Evolutionary conservation across 2,329 filamentous ascomycete genomes (phyloP).

Genomic region (Furcasterigmium sp.): DNA sequence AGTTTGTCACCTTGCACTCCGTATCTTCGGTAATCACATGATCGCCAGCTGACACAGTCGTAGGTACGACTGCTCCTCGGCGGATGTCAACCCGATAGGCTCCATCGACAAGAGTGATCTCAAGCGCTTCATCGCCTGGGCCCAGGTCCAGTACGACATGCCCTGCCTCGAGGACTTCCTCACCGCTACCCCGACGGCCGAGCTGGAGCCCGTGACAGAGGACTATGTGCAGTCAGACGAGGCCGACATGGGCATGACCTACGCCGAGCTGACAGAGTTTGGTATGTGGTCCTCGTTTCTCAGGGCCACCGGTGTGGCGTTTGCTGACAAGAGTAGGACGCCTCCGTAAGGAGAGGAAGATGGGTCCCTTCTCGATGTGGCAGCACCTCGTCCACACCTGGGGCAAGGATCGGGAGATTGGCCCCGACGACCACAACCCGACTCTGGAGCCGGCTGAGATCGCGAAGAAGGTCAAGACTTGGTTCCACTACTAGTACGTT

Average conservation of each 20-base stretch:
- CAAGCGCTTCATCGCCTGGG: constrained; percentile 67
- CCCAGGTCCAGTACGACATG: constrained; percentile 51
- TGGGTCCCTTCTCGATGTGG: constrained; percentile 43
- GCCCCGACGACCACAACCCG: constrained; percentile 20
- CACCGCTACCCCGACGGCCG: constrained; percentile 55
- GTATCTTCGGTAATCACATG: no score
- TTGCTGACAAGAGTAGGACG: constrained; percentile 20
- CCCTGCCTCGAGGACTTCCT: constrained; percentile 64
- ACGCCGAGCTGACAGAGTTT: constrained; percentile 32
- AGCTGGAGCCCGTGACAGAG: constrained; percentile 60
- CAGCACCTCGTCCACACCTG: constrained; percentile 41
- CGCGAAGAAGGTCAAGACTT: constrained; percentile 32
- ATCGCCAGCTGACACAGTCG: no score
- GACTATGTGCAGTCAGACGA: constrained; percentile 45
- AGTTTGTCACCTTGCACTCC: no score
- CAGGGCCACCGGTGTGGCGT: background rate
- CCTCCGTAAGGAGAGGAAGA: constrained; percentile 39
- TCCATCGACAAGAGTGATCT: constrained; percentile 60
- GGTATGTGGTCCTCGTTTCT: background rate
- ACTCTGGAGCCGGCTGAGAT: constrained; percentile 32
- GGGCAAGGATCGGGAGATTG: constrained; percentile 22
- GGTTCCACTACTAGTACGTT: constrained; percentile 43
- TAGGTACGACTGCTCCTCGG: constrained; percentile 52
- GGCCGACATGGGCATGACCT: constrained; percentile 48
- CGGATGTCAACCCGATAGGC: constrained; percentile 56